Evolutionary conservation across 768 basidiomycete genomes (phyloP).

Genomic region (Lactarius evosmus): DNA sequence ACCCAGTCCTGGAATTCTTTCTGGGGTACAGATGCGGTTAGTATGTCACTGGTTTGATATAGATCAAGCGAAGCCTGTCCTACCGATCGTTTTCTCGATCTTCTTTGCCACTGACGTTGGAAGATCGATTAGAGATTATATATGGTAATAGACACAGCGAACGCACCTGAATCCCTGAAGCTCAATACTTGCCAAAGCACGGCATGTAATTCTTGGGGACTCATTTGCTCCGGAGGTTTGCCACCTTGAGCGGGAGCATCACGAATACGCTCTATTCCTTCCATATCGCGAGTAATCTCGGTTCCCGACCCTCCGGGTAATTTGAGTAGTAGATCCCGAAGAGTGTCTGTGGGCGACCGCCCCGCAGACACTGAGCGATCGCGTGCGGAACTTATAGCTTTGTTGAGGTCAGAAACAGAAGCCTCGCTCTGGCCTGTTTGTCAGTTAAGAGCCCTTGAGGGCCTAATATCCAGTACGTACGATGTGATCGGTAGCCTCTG

Average conservation of each 20-base stretch:
- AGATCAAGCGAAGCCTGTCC: conserved; percentile 22
- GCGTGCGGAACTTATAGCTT: conserved; percentile 70
- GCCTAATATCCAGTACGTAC: conserved; percentile 35
- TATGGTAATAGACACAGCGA: conserved; percentile 3
- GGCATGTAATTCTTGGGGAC: conserved; percentile 80
- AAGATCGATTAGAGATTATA: neutral
- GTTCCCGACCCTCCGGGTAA: conserved; percentile 59
- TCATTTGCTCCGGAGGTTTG: conserved; percentile 77
- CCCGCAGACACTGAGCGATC: conserved; percentile 38
- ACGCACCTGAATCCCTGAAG: conserved; percentile 74
- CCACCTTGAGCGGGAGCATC: conserved; percentile 46
- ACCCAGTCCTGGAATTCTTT: conserved; percentile 80
- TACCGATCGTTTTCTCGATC: conserved; percentile 70
- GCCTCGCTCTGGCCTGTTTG: conserved; percentile 43
- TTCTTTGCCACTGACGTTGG: conserved; percentile 59
- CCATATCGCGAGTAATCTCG: conserved; percentile 65
- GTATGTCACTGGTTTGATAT: neutral
- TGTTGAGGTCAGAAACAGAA: conserved; percentile 84
- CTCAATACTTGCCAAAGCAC: conserved; percentile 82
- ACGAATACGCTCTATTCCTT: conserved; percentile 60
- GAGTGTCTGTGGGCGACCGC: conserved; percentile 41
- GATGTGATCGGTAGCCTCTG: conserved; percentile 64
- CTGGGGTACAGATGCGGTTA: conserved; percentile 34
- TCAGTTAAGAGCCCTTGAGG: neutral
- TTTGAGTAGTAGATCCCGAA: conserved; percentile 59